Conservation (phyloP, 169 alveolate genomes). For the Plasmodium chabaudi region DNA sequence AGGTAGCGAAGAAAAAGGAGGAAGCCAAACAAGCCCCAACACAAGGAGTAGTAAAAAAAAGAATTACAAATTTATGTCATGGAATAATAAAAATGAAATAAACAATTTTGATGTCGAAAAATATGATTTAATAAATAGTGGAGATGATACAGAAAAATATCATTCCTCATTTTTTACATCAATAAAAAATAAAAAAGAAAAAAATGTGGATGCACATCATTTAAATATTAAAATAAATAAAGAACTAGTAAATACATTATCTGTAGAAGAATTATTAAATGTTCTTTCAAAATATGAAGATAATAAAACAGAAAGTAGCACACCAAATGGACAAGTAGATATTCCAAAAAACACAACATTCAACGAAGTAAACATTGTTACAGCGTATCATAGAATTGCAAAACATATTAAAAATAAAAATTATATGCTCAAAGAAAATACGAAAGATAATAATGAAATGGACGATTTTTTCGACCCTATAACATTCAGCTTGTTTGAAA, state of each 20-base stretch:
- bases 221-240: constrained; percentile 40
- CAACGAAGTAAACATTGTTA: constrained; percentile 56
- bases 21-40: neutral
- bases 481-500: constrained; percentile 56
- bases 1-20: neutral
- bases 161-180: constrained; percentile 39
- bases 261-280: constrained; percentile 44
- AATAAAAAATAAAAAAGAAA: constrained; percentile 1
- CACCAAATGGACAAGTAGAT: neutral
- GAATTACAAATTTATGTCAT: constrained; percentile 45
- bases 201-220: neutral
- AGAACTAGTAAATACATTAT: constrained; percentile 50
- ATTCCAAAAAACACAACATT: constrained; percentile 18
- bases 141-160: neutral
- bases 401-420: constrained; percentile 69
- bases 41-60: constrained; percentile 6
- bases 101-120: constrained; percentile 42
- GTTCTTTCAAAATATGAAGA: constrained; percentile 13
- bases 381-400: constrained; percentile 71
- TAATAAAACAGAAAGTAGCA: neutral
- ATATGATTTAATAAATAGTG: constrained; percentile 17
- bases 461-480: constrained; percentile 24
- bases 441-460: neutral
- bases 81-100: constrained; percentile 71
- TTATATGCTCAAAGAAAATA: neutral